Base-by-base conservation (phyloP, 2,329 filamentous ascomycete genomes). In the Monilinia vaccinii-corymbosi region DNA sequence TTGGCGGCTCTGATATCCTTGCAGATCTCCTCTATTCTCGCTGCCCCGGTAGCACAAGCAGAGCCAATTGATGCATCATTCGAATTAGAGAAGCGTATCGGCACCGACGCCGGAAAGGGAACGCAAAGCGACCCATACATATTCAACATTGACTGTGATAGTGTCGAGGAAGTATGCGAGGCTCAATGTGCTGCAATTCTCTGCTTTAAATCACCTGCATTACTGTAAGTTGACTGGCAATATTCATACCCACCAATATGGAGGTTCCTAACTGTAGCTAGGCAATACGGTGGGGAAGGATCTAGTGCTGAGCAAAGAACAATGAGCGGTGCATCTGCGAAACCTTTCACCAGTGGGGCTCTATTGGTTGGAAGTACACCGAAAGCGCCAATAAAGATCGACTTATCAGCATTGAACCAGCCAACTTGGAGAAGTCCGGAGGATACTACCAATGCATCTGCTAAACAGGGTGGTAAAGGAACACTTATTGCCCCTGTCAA, bases 111-210 rank as follows among this genome's bases (percentile, higher is more conserved):
- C 8, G 47, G 47, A 21, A 28, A 21, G n/a, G 47, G 31, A 34
- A 51, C 47, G 4, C 23, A 50, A 36, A 21, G 18, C 3, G 40
- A 59, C 1, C 56, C 56, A 31, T 51, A 52, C 38, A 51, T 59
- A 4, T 45, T 59, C 23, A 52, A 50, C 16, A 59, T 59, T 16
- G 36, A 51, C 16, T 59, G 56, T 36, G 10, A 9, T 18, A 21
- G 28, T 11, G 45, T 52, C 4, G 36, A 32, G 38, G 56, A 59
- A 51, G 56, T 59, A 36, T 59, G 56, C 47, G 56, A 59, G 23
- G 56, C 56, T 36, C 56, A 59, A 52, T 59, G 56, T 31, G 28
- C 44, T n/a, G 48, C 56, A 3, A 51, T 59, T 51, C 38, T 59
- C 7, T 59, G 56, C 10, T 59, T 52, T 28, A 42, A 49, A n/a